Conservation (phyloP, 352 stramenopile genomes). For the Phytophthora cactorum region DNA sequence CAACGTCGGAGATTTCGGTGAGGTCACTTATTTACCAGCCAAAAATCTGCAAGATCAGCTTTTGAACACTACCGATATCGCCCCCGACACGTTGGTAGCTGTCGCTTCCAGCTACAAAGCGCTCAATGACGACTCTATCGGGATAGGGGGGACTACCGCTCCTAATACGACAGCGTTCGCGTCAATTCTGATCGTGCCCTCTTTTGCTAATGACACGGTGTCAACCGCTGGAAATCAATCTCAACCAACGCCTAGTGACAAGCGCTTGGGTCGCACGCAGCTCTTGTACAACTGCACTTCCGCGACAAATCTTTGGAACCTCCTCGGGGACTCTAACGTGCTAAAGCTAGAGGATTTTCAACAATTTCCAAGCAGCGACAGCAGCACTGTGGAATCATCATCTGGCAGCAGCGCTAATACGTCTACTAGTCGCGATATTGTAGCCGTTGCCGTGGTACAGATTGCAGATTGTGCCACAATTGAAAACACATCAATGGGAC, state of each 20-base stretch:
- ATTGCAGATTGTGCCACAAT: not conserved
- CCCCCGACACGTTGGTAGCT: constrained; percentile 4
- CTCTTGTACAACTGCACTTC: constrained; percentile 25
- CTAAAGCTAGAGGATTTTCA: constrained; percentile 5
- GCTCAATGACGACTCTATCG: constrained; percentile 2
- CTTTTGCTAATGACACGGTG: not conserved
- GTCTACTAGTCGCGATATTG: not conserved
- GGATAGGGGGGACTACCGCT: not conserved
- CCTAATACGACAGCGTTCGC: not conserved
- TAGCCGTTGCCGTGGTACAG: not conserved
- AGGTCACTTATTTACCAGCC: not conserved
- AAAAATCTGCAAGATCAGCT: not conserved
- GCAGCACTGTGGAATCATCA: not conserved
- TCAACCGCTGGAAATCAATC: not conserved
- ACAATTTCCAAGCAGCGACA: not conserved
- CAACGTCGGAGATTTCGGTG: not conserved
- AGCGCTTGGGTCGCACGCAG: not conserved
- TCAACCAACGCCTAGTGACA: not conserved
- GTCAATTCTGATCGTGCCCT: not conserved
- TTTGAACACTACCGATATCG: not conserved
- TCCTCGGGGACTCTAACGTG: constrained; percentile 4
- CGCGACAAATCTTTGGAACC: constrained; percentile 8
- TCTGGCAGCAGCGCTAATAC: not conserved
- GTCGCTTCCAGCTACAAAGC: constrained; percentile 9
- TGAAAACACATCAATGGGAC: not conserved